Evolutionary conservation across 140 eudicot genomes (phyloP).

Genomic region (Erigeron philadelphicus): DNA sequence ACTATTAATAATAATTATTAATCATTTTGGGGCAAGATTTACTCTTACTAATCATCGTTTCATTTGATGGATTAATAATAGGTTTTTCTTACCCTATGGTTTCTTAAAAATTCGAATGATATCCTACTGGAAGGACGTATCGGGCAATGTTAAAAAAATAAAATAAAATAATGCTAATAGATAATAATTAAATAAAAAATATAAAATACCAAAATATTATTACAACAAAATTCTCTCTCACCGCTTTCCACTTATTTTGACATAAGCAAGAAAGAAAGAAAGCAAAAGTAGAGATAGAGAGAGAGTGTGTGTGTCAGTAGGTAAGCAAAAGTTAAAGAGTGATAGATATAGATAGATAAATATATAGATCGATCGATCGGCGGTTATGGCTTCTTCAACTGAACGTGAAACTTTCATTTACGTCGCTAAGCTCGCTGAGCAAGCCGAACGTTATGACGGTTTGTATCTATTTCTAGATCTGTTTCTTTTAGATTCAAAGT

Average conservation of each 20-base stretch:
- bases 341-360: slow-evolving; percentile 6
- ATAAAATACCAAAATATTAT: no score
- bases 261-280: not conserved
- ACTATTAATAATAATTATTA: no score
- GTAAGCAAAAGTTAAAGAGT: slow-evolving; percentile 1
- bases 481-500: not conserved
- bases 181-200: no score
- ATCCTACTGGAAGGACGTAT: no score
- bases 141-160: no score
- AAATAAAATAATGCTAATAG: no score
- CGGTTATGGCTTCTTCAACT: slow-evolving; percentile 40
- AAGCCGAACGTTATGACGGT: slow-evolving; percentile 56
- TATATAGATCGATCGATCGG: not conserved
- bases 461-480: slow-evolving; percentile 26
- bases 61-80: no score
- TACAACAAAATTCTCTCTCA: not conserved
- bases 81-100: no score
- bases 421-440: slow-evolving; percentile 53
- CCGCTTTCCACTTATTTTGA: slow-evolving; percentile 33
- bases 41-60: no score
- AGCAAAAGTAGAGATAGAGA: slow-evolving; percentile 1
- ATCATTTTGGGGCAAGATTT: no score
- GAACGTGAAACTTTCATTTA: slow-evolving; percentile 46
- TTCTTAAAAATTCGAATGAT: no score
- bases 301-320: slow-evolving; percentile 3